Evolutionary conservation across 306 rosid species (phyloP), one percentile per base, ranked within the genome.

Genomic region (Vigna radiata): DNA sequence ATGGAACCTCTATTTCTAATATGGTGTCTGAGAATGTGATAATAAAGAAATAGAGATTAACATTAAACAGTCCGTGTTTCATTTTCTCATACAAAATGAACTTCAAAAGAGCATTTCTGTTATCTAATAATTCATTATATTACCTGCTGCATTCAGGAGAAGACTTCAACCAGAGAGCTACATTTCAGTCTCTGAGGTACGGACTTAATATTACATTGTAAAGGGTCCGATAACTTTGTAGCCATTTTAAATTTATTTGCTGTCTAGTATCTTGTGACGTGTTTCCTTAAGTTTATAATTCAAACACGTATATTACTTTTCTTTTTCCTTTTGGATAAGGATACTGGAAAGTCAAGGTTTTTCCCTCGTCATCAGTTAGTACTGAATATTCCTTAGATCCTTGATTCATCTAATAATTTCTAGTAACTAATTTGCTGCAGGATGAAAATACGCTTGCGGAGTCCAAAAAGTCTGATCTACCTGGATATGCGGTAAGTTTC

Each of bases 401-500:
- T 49, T 48, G 55, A 39, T 23, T 9, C 15, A 19, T 50, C 65
- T 64, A 49, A 76, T 76, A 63, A 36, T 76, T 21, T 37, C 55
- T 44, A 16, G 48, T 72, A 47, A 73, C 77, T 72, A n/a, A 59
- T 47, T 65, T 82, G 46, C 36, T 36, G 65, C 68, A 89, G 93
- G 78, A 72, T 64, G 90, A 83, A 65, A 78, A 68, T 63, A 23
- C 73, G 17, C 72, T 37, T 44, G 58, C 12, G 59, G 87, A 89
- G 61, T 55, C 87, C n/a, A 89, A 80, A 82, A 89, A 89, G 79
- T 65, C 86, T 7, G 89, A 89, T 25, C 76, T 89, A 69, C 93
- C 93, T 72, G 88, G 86, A 76, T 89, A 78, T 81, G 89, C 87
- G 29, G 93, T 89, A 83, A 62, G 90, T 66, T 9, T 70, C 47